Evolutionary conservation across 495 filamentous ascomycete species (phyloP).

Genomic region (Aspergillus olivimuriae): DNA sequence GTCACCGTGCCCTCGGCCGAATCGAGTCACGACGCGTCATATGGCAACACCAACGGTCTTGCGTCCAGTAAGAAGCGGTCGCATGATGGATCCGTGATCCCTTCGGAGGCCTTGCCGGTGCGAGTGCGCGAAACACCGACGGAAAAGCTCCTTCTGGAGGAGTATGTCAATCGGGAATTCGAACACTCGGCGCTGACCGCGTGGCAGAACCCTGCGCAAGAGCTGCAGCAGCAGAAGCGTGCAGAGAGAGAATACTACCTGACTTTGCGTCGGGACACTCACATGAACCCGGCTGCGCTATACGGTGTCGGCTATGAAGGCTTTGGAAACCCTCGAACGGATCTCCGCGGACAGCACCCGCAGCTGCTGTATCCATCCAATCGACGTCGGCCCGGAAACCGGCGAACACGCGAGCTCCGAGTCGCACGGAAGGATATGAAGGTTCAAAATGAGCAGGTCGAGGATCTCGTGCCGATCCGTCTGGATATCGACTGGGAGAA

Average conservation of each 20-base stretch:
- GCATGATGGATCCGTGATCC: slow-evolving; percentile 48
- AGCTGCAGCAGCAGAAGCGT: slow-evolving; percentile 45
- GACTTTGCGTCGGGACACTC: slow-evolving; percentile 41
- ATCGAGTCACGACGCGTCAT: slow-evolving; percentile 21
- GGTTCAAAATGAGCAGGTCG: slow-evolving; percentile 79
- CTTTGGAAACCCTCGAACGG: slow-evolving; percentile 80
- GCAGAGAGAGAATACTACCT: slow-evolving; percentile 49
- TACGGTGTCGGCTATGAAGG: slow-evolving; percentile 83
- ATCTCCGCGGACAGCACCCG: slow-evolving; percentile 47
- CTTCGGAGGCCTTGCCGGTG: slow-evolving; percentile 23
- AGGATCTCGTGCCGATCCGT: slow-evolving; percentile 85
- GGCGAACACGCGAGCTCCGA: slow-evolving; percentile 62
- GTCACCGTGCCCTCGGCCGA: slow-evolving; percentile 23
- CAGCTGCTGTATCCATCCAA: slow-evolving; percentile 69
- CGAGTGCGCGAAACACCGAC: slow-evolving; percentile 32
- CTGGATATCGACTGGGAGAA: slow-evolving; percentile 95
- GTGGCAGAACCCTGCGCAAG: slow-evolving; percentile 39
- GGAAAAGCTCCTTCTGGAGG: slow-evolving; percentile 60
- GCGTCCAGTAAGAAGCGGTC: slow-evolving; percentile 51
- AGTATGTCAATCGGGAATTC: slow-evolving; percentile 73
- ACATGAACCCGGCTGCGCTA: slow-evolving; percentile 51
- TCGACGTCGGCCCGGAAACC: slow-evolving; percentile 65
- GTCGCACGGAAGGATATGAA: slow-evolving; percentile 70
- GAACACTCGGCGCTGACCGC: slow-evolving; percentile 52
- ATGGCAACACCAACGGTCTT: slow-evolving; percentile 37